phyloP scores from a whole-genome alignment of 768 basidiomycete genomes.

The Pulveroboletus ravenelii region DNA sequence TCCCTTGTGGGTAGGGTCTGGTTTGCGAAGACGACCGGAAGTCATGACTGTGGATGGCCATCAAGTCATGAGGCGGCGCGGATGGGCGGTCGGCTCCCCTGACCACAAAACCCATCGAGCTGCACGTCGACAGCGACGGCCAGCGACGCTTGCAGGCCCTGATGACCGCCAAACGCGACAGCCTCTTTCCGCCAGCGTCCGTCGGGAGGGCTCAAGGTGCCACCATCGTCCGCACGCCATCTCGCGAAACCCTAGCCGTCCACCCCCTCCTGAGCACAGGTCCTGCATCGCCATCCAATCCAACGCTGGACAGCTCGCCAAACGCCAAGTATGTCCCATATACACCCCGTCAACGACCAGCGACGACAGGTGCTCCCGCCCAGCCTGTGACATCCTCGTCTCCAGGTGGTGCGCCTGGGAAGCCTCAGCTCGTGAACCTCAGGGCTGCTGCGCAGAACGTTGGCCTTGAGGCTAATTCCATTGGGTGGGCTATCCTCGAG shows the following conservation, averaged over 20 bases:
- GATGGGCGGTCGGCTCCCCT: neutral
- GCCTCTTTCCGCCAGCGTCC: slow-evolving; percentile 47
- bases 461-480: slow-evolving; percentile 56
- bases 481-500: slow-evolving; percentile 79
- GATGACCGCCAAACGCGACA: slow-evolving; percentile 37
- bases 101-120: neutral
- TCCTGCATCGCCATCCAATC: neutral
- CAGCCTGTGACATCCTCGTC: slow-evolving; percentile 33
- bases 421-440: slow-evolving; percentile 66
- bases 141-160: neutral
- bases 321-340: slow-evolving; percentile 64
- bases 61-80: neutral
- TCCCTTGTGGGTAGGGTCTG: slow-evolving; percentile 3
- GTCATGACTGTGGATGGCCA: slow-evolving; percentile 2
- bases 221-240: slow-evolving; percentile 38
- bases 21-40: slow-evolving; percentile 6
- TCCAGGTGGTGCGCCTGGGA: slow-evolving; percentile 59
- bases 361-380: slow-evolving; percentile 41
- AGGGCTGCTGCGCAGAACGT: slow-evolving; percentile 67
- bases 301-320: slow-evolving; percentile 1
- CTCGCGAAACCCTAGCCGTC: slow-evolving; percentile 52
- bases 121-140: neutral
- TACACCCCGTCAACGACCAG: slow-evolving; percentile 64
- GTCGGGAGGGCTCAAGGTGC: slow-evolving; percentile 48
- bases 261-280: slow-evolving; percentile 57